Percentiles rank a stretch among this genome's conserved stretches.
These are phyloP conservation scores for Fusarium bulbicola DNA, from an alignment of 2,329 filamentous ascomycete genomes.

Conservation along the genomic window DNA sequence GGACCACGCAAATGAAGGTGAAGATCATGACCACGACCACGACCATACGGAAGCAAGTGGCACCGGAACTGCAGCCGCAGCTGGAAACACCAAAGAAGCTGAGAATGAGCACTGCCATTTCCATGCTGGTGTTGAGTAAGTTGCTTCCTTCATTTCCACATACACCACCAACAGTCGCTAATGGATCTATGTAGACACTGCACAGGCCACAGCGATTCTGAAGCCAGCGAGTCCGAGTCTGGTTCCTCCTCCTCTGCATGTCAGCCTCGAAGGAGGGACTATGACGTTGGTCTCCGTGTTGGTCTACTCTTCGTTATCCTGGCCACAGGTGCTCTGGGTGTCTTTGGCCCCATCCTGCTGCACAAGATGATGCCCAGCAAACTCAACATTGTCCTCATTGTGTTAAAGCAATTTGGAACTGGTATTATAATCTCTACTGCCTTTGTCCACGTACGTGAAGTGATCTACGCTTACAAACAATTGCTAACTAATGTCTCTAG, in stretches of 20 bases:
- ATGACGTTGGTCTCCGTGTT: slow-evolving; percentile 74
- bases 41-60: slow-evolving; percentile 16
- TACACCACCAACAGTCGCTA: not conserved
- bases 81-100: slow-evolving; percentile 5
- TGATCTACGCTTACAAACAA: not conserved
- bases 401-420: slow-evolving; percentile 79
- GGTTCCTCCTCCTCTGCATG: slow-evolving; percentile 54
- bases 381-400: slow-evolving; percentile 61
- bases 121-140: slow-evolving; percentile 79
- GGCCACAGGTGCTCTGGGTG: slow-evolving; percentile 72
- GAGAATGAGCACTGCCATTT: slow-evolving; percentile 70
- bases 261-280: slow-evolving; percentile 59
- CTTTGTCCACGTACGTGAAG: slow-evolving; percentile 67
- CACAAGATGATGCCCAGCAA: slow-evolving; percentile 64
- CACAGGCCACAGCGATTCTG: slow-evolving; percentile 56
- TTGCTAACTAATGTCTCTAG: slow-evolving; percentile 49
- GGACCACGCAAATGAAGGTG: slow-evolving; percentile 22
- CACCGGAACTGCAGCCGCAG: not conserved
- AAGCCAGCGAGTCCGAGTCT: slow-evolving; percentile 15
- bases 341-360: slow-evolving; percentile 73
- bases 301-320: slow-evolving; percentile 79
- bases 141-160: not conserved
- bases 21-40: slow-evolving; percentile 28
- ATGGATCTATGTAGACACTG: slow-evolving; percentile 60
- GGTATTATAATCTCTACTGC: slow-evolving; percentile 78